A percentile compares a stretch with the other conserved stretches of the same genome.
Evolutionary conservation across 805 yeast genomes (phyloP).

Genomic region (Myxozyma neotropica): DNA sequence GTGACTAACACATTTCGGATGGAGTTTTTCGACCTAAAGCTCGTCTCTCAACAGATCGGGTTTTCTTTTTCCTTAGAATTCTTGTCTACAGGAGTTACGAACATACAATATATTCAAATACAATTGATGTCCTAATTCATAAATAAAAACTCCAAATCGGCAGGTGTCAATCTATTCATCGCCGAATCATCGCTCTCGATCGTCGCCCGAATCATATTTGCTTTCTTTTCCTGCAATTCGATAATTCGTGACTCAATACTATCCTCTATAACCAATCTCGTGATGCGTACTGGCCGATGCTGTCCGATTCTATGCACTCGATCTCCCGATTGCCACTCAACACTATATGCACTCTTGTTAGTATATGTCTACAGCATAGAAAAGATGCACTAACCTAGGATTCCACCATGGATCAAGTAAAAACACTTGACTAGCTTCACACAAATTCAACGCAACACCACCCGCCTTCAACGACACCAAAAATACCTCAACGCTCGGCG

Average conservation of each 20-base stretch:
- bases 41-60: too few relatives aligned
- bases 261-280: constrained; percentile 92
- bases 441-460: constrained; percentile 94
- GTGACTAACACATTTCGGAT: too few relatives aligned
- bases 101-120: background rate
- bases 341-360: constrained; percentile 47
- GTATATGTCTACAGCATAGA: background rate
- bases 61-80: too few relatives aligned
- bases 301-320: constrained; percentile 98
- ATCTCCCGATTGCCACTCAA: constrained; percentile 98
- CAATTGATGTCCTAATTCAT: constrained; percentile 6
- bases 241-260: constrained; percentile 95
- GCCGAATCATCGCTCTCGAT: constrained; percentile 92
- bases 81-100: too few relatives aligned
- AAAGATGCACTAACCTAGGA: constrained; percentile 52
- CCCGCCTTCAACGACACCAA: constrained; percentile 96
- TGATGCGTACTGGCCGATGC: constrained; percentile 87
- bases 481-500: constrained; percentile 88
- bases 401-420: constrained; percentile 99
- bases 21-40: too few relatives aligned
- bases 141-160: constrained; percentile 92
- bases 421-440: constrained; percentile 97
- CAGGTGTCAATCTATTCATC: constrained; percentile 83
- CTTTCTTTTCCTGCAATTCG: constrained; percentile 95
- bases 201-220: constrained; percentile 97